Base-by-base conservation (phyloP, 805 yeast species). In the Debaryomyces tyrocola region DNA sequence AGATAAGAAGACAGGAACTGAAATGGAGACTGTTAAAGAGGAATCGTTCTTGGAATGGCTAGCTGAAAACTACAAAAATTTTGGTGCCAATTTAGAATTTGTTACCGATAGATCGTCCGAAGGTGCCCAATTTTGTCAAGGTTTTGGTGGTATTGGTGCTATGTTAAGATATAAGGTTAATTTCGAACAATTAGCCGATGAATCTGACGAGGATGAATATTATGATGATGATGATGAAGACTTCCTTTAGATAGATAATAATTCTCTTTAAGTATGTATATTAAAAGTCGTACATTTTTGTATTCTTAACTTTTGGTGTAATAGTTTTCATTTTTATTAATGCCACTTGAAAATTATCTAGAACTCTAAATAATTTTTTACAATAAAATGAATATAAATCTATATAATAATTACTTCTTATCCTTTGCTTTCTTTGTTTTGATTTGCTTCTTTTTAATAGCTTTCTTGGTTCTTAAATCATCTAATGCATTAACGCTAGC, bases 101-200 rank as follows among this genome's bases (percentile, higher is more conserved):
- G 96, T 94, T 57, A 88, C 97, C 42, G 98, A 94, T 75, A 84
- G 90, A 73, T 87, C 96, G 18, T 85, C 96, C 37, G 99, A 94
- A 73, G 99, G 99, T 78, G 96, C 98, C 39, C 99, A 94, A 76
- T 94, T 94, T 70, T 95, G 87, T 49, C 85, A 84, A 59, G 99
- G 99, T 49, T 94, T 94, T 64, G 99, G 99, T 86, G 99, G 99
- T 74, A 82, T 94, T 56, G 99, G 99, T 69, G 97, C 97, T 48
- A 67, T 94, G 59, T 77, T 94, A 67, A 90, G 99, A 75, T 94
- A 94, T 74, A 90, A 90, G 73, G 94, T 94, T 58, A 94, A 94
- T 75, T 94, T 94, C 62, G 99, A 94, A 69, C 97, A 90, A 77
- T 80, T 94, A 64, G 87, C 76, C 44, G 96, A 90, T 44, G 97